Evolutionary conservation across 305 asterid species (phyloP), one percentile per base, ranked within the genome.

Genomic region (Coffea humblotiana): DNA sequence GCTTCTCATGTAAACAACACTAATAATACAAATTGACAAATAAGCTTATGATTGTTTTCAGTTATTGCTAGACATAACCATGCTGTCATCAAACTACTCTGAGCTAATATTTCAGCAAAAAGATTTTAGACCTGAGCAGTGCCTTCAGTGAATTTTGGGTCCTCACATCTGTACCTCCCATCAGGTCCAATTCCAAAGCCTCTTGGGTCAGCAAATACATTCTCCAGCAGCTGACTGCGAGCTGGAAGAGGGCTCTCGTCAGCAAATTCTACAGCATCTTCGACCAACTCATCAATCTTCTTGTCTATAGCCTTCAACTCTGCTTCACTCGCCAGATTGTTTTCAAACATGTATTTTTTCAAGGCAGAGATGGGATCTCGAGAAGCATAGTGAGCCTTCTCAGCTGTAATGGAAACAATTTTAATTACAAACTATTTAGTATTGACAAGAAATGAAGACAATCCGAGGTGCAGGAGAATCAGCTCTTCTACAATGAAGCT

Each of bases 141-240:
- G 84, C 99, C 99, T 83, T 95, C 89, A 0, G 99, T 95, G 87
- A 95, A 95, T 83, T 95, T 95, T 58, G 99, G 99, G 71, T 95
- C 98, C 90, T 93, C 98, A 67, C 99, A 95, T 87, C 99, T 90
- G 94, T 95, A 95, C 89, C 85, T 93, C 27, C 99, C 99, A 80
- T 95, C 97, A 27, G 99, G 99, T 67, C 97, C 99, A 48, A 95
- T 95, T 14, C 99, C 98, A 29, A 95, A 95, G 11, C 99, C 99
- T 80, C 90, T 88, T 3, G 99, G 99, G 83, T 95, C 98, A 23
- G 99, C 99, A 74, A 95, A 95, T 10, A 95, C 99, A 49, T 95
- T 95, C 87, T 93, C 98, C 2, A 95, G 91, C 83, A 95, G 88
- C 85, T 95, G 98, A 77, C 90, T 95, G 7, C 99, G 97, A 54